Base-by-base conservation (phyloP, 2,329 filamentous ascomycete species). In the Penicillium crustosum region DNA sequence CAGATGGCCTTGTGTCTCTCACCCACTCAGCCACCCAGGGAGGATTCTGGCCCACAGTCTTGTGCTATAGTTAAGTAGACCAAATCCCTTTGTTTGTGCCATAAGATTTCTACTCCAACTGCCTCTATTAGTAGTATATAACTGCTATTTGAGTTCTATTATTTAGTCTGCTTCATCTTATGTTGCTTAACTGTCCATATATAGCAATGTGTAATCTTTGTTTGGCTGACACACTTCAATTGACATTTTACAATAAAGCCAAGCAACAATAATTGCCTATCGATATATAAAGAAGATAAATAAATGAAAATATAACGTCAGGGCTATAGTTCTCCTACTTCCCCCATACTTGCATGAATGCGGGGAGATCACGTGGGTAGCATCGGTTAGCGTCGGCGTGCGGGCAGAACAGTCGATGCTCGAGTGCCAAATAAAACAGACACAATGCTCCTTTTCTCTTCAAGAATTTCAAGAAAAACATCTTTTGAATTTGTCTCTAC, bases 321-420 rank as follows among this genome's bases (percentile, higher is more conserved):
- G n/a, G 9, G 43, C 35, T 8, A 42, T 45, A 33, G 23, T n/a
- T 25, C 33, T 15, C 33, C 33, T 17, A 35, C 36, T 19, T 38
- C 44, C 29, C 29, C 50, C 27, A 57, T 50, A 35, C 23, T 35
- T 35, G 8, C 49, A 39, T 23, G 36, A 21, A 62, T 64, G 62
- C 61, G 64, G 62, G 64, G 61, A 53, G 53, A 55, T 66, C 65
- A 66, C 64, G 62, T 66, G 65, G 53, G 43, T 59, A 54, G 27
- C 56, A 12, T 61, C 65, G 65, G 65, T 65, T 67, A 67, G 55
- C 64, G 21, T 67, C 65, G 65, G 65, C 59, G 55, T 53, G 51
- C 43, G 53, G 48, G 53, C 48, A 53, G 49, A 36, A 53, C 49
- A 54, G 41, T 49, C 47, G 45, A 50, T 59, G 8, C 6, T 56